Evolutionary conservation across 2,329 filamentous ascomycete species (phyloP), one percentile per base, ranked within the genome.

Genomic region (Catunica adiposa): DNA sequence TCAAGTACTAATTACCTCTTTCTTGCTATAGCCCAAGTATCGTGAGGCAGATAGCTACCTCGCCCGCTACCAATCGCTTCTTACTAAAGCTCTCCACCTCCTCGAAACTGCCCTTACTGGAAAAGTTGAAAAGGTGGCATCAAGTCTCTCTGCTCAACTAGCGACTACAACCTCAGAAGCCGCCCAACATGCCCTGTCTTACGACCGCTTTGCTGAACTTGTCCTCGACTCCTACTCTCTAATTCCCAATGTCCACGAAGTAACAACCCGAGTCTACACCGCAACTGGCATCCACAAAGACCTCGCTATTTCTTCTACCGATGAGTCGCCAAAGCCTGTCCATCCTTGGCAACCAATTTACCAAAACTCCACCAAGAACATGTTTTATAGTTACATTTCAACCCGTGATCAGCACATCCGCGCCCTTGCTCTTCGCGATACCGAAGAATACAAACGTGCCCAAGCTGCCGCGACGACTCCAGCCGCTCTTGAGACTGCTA

Each of bases 1-100:
- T 40, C 7, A 9, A 22, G 15, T 53, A 51, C 61, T 66, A 53
- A 63, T 58, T 54, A 53, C 37, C 8, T 20, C 22, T 15, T 25
- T 22, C 15, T 5, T 22, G 6, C 6, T 20, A 17, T 62, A 88
- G 84, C 78, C 86, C 7, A 80, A 80, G 6, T 94, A 96, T 66
- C 85, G 86, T 60, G 90, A 97, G 67, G 83, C 89, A 2, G 83
- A 89, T 60, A 81, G 84, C 1, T 97, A 96, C 66, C 79, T 89
- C 46, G 88, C 90, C 5, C 80, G 89, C 58, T 97, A 97, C 66
- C 81, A 86, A 59, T 76, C 92, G 0, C 75, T 96, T 11, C 76
- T 97, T 14, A 79, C 78, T 26, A 81, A 81, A 61, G 76, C 79
- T 0, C 69, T 83, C 8, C 79, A 82, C 62, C 68, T 83, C 11